Percentiles rank a stretch among this genome's conserved stretches.
phyloP scores from a whole-genome alignment of 805 yeast genomes.

The Clavispora fructus region DNA sequence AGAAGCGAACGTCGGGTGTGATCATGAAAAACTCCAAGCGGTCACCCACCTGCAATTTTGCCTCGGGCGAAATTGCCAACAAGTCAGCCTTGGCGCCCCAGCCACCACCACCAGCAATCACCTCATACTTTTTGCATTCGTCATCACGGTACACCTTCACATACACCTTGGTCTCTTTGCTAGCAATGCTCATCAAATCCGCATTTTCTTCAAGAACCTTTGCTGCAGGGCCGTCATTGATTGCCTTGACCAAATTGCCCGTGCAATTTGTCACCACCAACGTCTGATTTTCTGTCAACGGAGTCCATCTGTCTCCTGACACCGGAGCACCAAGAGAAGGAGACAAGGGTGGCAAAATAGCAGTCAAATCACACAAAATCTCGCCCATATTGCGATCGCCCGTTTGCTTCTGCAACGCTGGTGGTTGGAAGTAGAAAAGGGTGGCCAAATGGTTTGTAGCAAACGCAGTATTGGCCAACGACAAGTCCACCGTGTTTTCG shows the following conservation, averaged over 20 bases:
- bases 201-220: conserved; percentile 45
- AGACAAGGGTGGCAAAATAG: conserved; percentile 18
- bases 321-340: conserved; percentile 4
- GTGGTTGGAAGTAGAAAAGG: conserved; percentile 27
- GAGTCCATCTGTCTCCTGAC: conserved; percentile 29
- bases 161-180: conserved; percentile 41
- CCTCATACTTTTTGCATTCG: conserved; percentile 33
- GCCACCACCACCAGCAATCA: conserved; percentile 71
- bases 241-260: conserved; percentile 55
- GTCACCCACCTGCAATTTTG: conserved; percentile 41
- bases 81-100: conserved; percentile 69
- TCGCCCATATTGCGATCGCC: conserved; percentile 20
- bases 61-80: conserved; percentile 61
- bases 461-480: conserved; percentile 38
- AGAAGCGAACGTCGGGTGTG: conserved; percentile 28
- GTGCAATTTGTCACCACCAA: conserved; percentile 44
- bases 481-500: conserved; percentile 14
- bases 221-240: conserved; percentile 55
- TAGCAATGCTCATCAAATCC: conserved; percentile 31
- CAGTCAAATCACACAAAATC: conserved; percentile 22
- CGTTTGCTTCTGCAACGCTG: not conserved
- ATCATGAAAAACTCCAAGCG: conserved; percentile 43
- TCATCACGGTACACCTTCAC: conserved; percentile 23
- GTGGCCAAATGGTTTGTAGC: conserved; percentile 30
- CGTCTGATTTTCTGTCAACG: conserved; percentile 19